Base-by-base conservation (phyloP, 2,329 filamentous ascomycete species). In the Penicillium corylophilum region DNA sequence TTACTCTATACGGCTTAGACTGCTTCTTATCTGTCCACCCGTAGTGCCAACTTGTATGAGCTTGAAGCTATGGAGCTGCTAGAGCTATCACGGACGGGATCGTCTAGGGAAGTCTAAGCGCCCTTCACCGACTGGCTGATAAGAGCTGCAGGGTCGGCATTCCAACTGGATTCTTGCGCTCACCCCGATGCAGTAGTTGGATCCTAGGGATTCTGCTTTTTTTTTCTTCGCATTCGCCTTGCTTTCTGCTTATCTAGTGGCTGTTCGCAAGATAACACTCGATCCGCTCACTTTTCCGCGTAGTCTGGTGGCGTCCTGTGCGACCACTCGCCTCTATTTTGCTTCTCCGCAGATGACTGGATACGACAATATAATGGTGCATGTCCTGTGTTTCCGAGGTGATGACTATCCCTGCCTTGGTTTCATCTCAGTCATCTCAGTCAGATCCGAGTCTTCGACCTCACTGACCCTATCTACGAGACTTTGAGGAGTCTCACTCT, bases 1-100 rank as follows among this genome's bases (percentile, higher is more conserved):
- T 50, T 55, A 33, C 55, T 56, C 18, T 24, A 46, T 53, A 13
- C 3, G 51, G 54, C 43, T 49, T 54, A 54, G 48, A 13, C 41
- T 40, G 24, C 26, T 49, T 42, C 51, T 54, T 53, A 46, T 53
- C 50, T 40, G 7, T 10, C 36, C 26, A 15, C 26, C 7, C n/a
- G 36, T 22, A 39, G 31, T 35, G 36, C 26, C 35, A 23, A 28
- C 44, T 18, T 18, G 18, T 29, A 24, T n/a, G 36, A 47, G 44
- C 44, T 47, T 12, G 8, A 20, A 20, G 35, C 35, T 36, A 20
- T 12, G 35, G 16, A 36, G 16, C 16, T 36, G 3, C n/a, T 9
- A 8, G 33, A 10, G 33, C 26, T 28, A 9, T 9, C 24, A 9
- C 7, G 26, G 26, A 28, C 26, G 9, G 26, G 26, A 28, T 28